Percentiles rank a stretch among this genome's conserved stretches.
Conservation (phyloP, 2,329 filamentous ascomycete genomes). For the Aschersonia sp. region DNA sequence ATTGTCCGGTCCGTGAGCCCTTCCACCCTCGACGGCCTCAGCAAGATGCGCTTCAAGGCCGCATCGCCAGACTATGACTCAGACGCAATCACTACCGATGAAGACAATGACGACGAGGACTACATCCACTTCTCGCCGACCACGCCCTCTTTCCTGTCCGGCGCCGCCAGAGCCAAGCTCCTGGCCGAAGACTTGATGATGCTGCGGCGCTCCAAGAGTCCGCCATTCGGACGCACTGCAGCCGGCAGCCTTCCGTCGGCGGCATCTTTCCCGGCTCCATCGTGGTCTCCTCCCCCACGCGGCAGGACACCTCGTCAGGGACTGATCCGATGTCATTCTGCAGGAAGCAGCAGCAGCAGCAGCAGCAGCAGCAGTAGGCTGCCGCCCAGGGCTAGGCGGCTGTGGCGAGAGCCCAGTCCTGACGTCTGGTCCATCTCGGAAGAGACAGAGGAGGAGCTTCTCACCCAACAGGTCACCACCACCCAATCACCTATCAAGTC, state of each 20-base stretch:
- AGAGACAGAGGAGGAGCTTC: conserved; percentile 37
- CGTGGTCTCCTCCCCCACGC: conserved; percentile 1
- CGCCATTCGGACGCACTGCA: conserved; percentile 14
- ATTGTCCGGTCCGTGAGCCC: conserved; percentile 41
- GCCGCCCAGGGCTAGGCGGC: conserved; percentile 22
- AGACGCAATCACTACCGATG: conserved; percentile 28
- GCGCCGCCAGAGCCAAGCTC: conserved; percentile 17
- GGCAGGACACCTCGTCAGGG: conserved; percentile 2
- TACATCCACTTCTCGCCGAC: conserved; percentile 33
- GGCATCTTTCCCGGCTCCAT: conserved; percentile 4
- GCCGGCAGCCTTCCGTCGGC: conserved; percentile 14
- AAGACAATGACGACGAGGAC: conserved; percentile 32
- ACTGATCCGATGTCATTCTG: conserved; percentile 1
- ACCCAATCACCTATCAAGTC: conserved; percentile 13
- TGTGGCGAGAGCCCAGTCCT: conserved; percentile 43
- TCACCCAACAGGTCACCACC: too few relatives aligned
- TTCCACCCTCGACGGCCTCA: conserved; percentile 36
- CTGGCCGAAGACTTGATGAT: background rate
- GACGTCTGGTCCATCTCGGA: conserved; percentile 47
- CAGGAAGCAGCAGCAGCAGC: conserved; percentile 1
- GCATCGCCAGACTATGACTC: conserved; percentile 22
- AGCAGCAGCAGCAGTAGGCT: conserved; percentile 8
- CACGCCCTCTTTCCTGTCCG: conserved; percentile 14
- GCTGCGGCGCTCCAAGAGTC: conserved; percentile 12
- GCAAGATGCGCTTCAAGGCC: conserved; percentile 22